Conservation (phyloP, 257 asterid species). For the Solanum corneliomulleri region DNA sequence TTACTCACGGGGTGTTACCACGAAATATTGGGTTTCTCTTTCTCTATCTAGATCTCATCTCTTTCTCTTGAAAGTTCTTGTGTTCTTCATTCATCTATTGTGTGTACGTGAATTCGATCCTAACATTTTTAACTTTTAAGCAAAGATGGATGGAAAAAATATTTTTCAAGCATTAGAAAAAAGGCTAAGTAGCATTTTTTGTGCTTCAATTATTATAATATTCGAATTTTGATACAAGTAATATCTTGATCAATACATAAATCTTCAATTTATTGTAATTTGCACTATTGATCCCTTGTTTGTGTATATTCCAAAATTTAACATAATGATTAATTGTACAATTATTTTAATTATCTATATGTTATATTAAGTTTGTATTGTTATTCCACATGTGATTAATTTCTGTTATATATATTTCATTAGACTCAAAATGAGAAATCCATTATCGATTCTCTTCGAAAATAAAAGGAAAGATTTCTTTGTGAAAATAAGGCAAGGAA, state of each 20-base stretch:
- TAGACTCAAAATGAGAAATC: conserved; percentile 46
- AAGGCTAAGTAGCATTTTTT: background rate
- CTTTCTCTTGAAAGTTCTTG: too few relatives aligned
- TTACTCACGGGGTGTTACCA: too few relatives aligned
- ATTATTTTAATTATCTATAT: too few relatives aligned
- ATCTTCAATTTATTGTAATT: too few relatives aligned
- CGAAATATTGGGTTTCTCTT: too few relatives aligned
- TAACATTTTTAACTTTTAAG: background rate
- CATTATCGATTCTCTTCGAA: conserved; percentile 31
- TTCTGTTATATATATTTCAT: background rate
- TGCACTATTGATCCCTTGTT: background rate
- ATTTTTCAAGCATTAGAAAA: background rate
- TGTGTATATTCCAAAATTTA: background rate
- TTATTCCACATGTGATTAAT: background rate
- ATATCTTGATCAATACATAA: background rate
- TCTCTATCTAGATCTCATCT: too few relatives aligned
- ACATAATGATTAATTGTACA: background rate
- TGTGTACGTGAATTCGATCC: too few relatives aligned
- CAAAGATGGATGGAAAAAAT: background rate
- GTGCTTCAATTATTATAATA: background rate
- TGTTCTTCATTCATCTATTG: too few relatives aligned
- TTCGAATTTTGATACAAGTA: background rate
- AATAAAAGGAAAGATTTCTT: conserved; percentile 39
- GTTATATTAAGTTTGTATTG: background rate
- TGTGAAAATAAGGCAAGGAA: conserved; percentile 45